Evolutionary conservation across 2,329 filamentous ascomycete genomes (phyloP), one percentile per base, ranked within the genome.

Genomic region (Aspergillus sp.): DNA sequence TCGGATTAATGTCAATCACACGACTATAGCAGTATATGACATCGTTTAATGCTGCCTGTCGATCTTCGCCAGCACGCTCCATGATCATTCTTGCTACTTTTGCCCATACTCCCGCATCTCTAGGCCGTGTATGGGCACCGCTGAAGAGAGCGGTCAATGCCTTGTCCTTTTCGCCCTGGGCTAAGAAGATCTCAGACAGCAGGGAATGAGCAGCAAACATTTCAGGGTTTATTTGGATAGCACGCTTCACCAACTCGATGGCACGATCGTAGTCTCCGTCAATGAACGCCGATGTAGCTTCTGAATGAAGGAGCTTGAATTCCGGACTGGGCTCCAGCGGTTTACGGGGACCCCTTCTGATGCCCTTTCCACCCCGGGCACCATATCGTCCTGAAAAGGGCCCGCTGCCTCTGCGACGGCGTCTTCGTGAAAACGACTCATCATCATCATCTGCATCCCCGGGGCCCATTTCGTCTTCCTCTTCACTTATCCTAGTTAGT

Each of bases 121-220:
- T 68, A 6, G 70, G 73, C 48, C 75, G 73, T 1, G 77, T 77
- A 45, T 79, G 76, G 26, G 79, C 79, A 43, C 79, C 81, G 40
- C 71, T 74, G 48, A 79, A 75, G 8, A 83, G 63, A 35, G 77
- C 78, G 34, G 73, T 69, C 32, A 82, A 61, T 1, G 79, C 75
- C 49, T 79, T 78, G 42, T 77, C 71, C 31, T 75, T 70, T 37
- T 79, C 71, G n/a, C 77, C 78, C 58, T 75, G 72, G 9, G 72
- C 71, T 7, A 75, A 61, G 40, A 80, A 74, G 40, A 82, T 77
- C 48, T 83, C 77, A 0, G 79, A 80, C 6, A 83, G 66, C 13
- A 83, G 65, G 41, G 74, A 77, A 64, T 84, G 78, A 10, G 80
- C 78, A 27, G 74, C 71, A 58, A 79, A 83, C 51, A 83, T 77